Conservation (phyloP, 139 green algal genomes). For the Tetradesmus obliquus region DNA sequence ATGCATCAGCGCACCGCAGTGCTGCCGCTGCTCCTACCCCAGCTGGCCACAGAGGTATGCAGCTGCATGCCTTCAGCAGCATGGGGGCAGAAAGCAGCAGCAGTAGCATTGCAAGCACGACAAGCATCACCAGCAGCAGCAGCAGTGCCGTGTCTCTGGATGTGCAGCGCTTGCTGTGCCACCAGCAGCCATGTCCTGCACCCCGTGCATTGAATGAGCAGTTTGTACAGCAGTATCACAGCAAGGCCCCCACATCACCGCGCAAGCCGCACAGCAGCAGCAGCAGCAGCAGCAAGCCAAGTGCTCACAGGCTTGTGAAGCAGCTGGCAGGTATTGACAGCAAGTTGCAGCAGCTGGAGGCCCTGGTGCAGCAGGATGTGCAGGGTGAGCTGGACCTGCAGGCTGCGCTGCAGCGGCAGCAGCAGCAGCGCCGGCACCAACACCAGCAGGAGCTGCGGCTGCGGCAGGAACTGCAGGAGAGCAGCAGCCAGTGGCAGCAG, state of each 20-base stretch:
- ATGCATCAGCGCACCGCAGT: not conserved
- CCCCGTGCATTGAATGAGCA: not conserved
- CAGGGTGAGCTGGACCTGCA: not conserved
- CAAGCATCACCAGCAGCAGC: not conserved
- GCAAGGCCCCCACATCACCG: not conserved
- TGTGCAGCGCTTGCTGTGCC: not conserved
- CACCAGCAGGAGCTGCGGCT: not conserved
- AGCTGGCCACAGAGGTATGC: not conserved
- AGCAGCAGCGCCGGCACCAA: not conserved
- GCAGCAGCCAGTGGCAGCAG: not conserved
- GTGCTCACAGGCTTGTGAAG: not conserved
- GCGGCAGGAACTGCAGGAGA: too few species aligned
- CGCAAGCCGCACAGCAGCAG: not conserved
- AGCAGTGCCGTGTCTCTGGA: not conserved
- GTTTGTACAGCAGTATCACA: not conserved
- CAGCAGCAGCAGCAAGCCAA: not conserved
- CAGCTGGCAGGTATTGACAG: conserved; percentile 2
- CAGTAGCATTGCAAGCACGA: not conserved
- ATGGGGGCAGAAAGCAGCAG: not conserved
- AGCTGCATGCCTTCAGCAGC: not conserved
- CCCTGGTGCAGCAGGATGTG: not conserved
- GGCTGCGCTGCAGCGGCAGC: conserved; percentile 8
- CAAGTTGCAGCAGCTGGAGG: not conserved
- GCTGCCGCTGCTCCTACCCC: not conserved
- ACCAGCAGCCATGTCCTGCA: not conserved